Conservation (phyloP, 306 rosid species). For the Glycine soja region DNA sequence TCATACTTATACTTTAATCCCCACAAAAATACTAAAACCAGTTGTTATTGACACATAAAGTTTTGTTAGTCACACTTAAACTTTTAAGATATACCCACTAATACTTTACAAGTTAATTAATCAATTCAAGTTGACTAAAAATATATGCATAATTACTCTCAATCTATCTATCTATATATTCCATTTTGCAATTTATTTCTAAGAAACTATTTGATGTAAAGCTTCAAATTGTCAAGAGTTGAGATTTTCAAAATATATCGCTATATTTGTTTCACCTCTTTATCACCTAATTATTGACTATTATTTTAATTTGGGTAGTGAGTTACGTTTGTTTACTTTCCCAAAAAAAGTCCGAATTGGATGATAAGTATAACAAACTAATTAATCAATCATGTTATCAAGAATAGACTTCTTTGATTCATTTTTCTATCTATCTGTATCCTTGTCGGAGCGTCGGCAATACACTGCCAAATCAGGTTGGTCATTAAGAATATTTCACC, state of each 20-base stretch:
- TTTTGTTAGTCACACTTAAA: too few relatives aligned
- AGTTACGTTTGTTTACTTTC: neutral
- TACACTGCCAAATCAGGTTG: slow-evolving; percentile 12
- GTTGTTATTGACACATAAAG: neutral
- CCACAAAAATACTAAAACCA: neutral
- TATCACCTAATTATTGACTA: neutral
- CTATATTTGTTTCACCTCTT: neutral
- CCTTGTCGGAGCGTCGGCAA: slow-evolving; percentile 51
- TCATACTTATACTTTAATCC: too few relatives aligned
- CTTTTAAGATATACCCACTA: neutral
- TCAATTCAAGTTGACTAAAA: too few relatives aligned
- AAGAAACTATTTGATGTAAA: neutral
- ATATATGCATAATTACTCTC: too few relatives aligned
- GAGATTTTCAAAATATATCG: neutral
- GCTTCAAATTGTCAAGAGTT: neutral
- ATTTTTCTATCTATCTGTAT: neutral
- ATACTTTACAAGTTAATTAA: too few relatives aligned
- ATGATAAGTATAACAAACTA: slow-evolving; percentile 22
- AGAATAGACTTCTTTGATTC: slow-evolving; percentile 28
- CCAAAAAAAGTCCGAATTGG: neutral
- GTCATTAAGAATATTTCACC: neutral
- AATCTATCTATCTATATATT: neutral
- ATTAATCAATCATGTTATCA: slow-evolving; percentile 32
- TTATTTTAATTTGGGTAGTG: neutral
- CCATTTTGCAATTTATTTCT: neutral